Evolutionary conservation across 1,139 yeast genomes (phyloP), one percentile per base, ranked within the genome.

Genomic region (Sugiyamaella xylanicola): DNA sequence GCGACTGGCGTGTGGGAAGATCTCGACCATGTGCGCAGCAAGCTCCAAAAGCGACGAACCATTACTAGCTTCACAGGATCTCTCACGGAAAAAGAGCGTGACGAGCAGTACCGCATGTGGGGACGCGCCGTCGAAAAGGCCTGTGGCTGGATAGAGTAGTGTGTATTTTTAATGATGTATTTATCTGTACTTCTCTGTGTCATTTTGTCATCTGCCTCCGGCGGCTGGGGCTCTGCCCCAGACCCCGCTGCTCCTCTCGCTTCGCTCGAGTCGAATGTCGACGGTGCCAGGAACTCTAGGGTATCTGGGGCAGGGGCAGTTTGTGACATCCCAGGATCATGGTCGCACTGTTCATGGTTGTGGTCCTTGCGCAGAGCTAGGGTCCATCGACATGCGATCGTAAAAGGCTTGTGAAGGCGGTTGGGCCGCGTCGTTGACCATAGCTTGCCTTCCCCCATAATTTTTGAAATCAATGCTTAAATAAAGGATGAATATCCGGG

Each of bases 101-200:
- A 88, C 68, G 77, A 75, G 61, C 77, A 76, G 65, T 87, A 92
- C 89, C 77, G 74, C 57, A 74, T 86, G 64, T 90, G 97, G 97
- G 90, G 87, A 68, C 80, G 81, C 49, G 97, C 96, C 2, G 82
- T 90, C 25, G 84, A 81, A 63, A 80, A 95, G 68, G 86, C 95
- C 27, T 79, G 75, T 61, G 91, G 89, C 51, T 90, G 97, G 97
- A 46, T 59, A 4, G 59, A 57, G 36, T 46, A 46, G 40, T n/a
- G n/a, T 41, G 9, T 20, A 22, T 21, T 19, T 16, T 22, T 39
- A 39, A n/a, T 39, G 13, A 16, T 39, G 43, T 19, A 39, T n/a
- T n/a, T n/a, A n/a, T n/a, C n/a, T n/a, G n/a, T n/a, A n/a, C n/a
- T n/a, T n/a, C n/a, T n/a, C n/a, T n/a, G n/a, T n/a, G n/a, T n/a